A percentile compares a stretch with the other conserved stretches of the same genome.
Conservation (phyloP, 2,329 filamentous ascomycete genomes). For the Lizonia empirigonia region DNA sequence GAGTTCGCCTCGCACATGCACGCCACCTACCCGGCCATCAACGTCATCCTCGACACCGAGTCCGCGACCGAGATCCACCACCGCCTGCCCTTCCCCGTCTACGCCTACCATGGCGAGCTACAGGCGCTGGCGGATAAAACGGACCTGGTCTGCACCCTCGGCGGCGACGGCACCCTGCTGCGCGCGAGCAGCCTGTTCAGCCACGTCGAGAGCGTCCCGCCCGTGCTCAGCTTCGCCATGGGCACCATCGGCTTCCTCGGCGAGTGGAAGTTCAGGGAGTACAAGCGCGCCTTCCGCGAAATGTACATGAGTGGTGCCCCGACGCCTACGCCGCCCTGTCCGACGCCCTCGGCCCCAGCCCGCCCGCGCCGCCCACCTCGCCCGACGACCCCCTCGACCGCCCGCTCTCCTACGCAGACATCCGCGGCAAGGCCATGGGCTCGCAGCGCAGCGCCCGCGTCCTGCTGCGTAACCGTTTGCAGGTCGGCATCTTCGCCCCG, state of each 20-base stretch:
- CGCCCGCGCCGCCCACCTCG: conserved; percentile 70
- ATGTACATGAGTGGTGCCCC: conserved; percentile 81
- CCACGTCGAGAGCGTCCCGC: conserved; percentile 79
- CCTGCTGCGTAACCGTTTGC: conserved; percentile 82
- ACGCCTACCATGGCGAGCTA: conserved; percentile 51
- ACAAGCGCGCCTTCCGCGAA: conserved; percentile 89
- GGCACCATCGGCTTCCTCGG: conserved; percentile 92
- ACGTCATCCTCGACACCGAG: conserved; percentile 80
- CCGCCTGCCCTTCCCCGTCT: conserved; percentile 69
- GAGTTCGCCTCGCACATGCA: conserved; percentile 73
- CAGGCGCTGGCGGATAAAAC: conserved; percentile 71
- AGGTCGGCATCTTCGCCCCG: conserved; percentile 80
- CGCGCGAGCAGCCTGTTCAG: conserved; percentile 87
- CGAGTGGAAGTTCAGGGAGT: conserved; percentile 94
- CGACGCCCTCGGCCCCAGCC: conserved; percentile 71
- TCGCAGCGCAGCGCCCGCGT: conserved; percentile 75
- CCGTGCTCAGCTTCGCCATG: conserved; percentile 95
- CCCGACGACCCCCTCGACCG: conserved; percentile 52
- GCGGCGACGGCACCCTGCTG: conserved; percentile 90
- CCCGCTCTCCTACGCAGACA: conserved; percentile 65
- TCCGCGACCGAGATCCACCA: conserved; percentile 75
- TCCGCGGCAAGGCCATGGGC: conserved; percentile 83
- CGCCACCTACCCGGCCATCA: conserved; percentile 77
- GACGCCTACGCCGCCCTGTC: conserved; percentile 63
- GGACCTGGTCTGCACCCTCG: conserved; percentile 86